Base-by-base conservation (phyloP, 2,329 filamentous ascomycete species). In the Scolecobasidium constrictum region DNA sequence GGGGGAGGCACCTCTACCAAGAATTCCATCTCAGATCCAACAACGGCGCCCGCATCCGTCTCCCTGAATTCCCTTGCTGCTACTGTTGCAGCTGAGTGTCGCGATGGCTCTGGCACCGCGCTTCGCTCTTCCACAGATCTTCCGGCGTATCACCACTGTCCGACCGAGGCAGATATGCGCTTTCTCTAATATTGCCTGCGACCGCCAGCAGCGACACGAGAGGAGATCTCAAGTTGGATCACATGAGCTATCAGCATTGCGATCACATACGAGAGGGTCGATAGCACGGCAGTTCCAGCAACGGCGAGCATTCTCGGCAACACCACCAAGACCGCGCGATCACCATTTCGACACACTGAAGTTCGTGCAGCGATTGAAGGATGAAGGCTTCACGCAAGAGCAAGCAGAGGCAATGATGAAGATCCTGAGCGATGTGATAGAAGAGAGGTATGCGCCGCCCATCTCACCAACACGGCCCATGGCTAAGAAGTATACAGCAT, bases 351-450 rank as follows among this genome's bases (percentile, higher is more conserved):
- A 98, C 64, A 98, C 92, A 1, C 75, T 98, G 48, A 95, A 94
- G 66, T 94, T 98, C 59, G 88, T 98, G 31, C 86, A 94, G 65
- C 75, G 86, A 41, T 70, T 98, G 33, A 81, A 90, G 61, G 77
- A 77, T 51, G 92, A 98, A 60, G 92, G 92, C 0, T 95, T 96
- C 61, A 94, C 86, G 18, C 90, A 96, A 62, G 83, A 88, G 52
- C 92, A 98, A 64, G 81, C 88, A 2, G 87, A 86, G 19, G 90
- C 92, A n/a, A 92, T 95, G 83, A 96, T 98, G 92, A 86, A 85
- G 59, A 86, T 96, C 5, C 71, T 98, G 31, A 88, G 87, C 63
- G 88, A 96, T 61, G 90, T 96, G 7, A 95, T 98, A 50, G 86
- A 96, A 61, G 92, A 98, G 66, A 94, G 81, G 80, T 81, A 52